A percentile compares a stretch with the other conserved stretches of the same genome.
Conservation (phyloP, 345 rosid genomes). For the Laguncularia racemosa region DNA sequence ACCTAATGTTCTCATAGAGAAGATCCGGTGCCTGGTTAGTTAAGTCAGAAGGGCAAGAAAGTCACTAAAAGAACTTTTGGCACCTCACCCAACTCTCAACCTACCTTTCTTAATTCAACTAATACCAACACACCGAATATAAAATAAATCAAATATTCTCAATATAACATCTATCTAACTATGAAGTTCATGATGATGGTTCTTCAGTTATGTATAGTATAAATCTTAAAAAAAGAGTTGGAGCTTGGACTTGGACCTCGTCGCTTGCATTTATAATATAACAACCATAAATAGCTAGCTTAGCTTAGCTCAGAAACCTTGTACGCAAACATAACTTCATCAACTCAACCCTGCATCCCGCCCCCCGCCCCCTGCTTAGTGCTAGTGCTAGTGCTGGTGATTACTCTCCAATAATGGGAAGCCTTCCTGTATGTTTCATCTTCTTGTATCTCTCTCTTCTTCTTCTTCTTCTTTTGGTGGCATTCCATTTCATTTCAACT, state of each 20-base stretch:
- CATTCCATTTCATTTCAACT: no score
- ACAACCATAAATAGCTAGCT: background rate
- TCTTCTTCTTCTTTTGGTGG: no score
- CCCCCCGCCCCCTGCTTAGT: background rate
- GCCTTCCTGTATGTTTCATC: conserved; percentile 6
- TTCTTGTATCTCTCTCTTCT: background rate
- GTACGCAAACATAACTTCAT: no score
- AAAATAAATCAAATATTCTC: no score
- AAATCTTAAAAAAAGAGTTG: accelerated
- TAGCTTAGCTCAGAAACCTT: background rate
- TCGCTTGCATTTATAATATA: background rate
- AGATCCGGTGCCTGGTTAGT: no score
- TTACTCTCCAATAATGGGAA: conserved; percentile 6
- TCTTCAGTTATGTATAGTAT: background rate
- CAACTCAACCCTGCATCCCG: no score
- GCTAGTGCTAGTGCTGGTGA: background rate
- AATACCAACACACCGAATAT: no score
- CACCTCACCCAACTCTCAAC: conserved; percentile 9
- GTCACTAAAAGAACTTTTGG: background rate
- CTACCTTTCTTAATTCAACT: conserved; percentile 3
- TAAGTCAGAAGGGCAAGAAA: background rate
- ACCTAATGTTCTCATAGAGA: no score
- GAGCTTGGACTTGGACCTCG: no score
- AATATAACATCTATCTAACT: no score
- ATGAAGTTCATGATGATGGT: no score